Evolutionary conservation across 768 basidiomycete genomes (phyloP), one percentile per base, ranked within the genome.

Genomic region (Lactarius deliciosus): DNA sequence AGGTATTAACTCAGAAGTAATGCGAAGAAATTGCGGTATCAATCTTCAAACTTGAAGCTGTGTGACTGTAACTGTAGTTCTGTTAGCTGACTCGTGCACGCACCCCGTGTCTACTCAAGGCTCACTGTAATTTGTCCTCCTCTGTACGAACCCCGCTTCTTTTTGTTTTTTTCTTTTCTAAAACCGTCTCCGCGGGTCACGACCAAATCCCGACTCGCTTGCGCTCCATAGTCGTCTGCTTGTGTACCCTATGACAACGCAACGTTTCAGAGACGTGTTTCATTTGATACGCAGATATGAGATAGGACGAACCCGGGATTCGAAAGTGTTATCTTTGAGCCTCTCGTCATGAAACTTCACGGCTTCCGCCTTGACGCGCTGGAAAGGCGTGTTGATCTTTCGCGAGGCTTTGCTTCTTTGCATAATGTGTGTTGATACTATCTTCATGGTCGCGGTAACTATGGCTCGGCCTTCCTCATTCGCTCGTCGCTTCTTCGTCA

Each of bases 121-220:
- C 68, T 61, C 36, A 96, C 94, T 57, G 95, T 96, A 68, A 99
- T 99, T 74, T 96, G 92, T 47, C 96, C 96, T 15, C 96, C 95
- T 55, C 86, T 85, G 77, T 98, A 98, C 68, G 90, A 94, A 3
- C 95, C 96, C 72, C 91, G 82, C 80, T 99, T 99, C 80, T 98
- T 98, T 86, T 98, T 99, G 80, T 97, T 98, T 79, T 99, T 99
- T 82, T 97, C 96, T 78, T 98, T 99, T 63, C 94, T 85, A 82
- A 99, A 99, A 2, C 94, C 94, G 57, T 92, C 90, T 3, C 96
- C 96, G 1, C 95, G 86, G 3, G 96, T 98, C 32, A 95, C 91
- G 69, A 96, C 90, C 68, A 99, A 80, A 76, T 98, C 97, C 45
- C 83, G 82, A 70, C 88, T 87, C 0, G 96, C 96, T 63, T 82